Conservation (phyloP, 1,139 yeast species). For the Magnusiomyces suaveolens region DNA sequence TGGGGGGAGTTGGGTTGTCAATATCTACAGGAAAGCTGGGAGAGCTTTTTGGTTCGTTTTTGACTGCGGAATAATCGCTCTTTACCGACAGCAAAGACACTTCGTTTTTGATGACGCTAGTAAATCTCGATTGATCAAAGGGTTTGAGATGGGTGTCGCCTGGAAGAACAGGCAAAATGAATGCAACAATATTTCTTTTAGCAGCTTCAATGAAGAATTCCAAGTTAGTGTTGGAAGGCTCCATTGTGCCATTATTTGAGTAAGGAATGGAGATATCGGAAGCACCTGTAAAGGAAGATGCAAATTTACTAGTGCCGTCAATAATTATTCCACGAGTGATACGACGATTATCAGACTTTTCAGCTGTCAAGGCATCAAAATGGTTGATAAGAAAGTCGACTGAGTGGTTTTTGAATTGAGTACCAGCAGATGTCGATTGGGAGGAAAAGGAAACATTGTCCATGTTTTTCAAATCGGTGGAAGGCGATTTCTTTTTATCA, state of each 20-base stretch:
- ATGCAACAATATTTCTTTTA: conserved; percentile 2
- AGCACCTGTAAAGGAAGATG: not conserved
- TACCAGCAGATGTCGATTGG: not conserved
- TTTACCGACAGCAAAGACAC: too few species aligned
- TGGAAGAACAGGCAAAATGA: not conserved
- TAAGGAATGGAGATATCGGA: not conserved
- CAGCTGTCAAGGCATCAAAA: not conserved
- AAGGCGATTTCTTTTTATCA: not conserved
- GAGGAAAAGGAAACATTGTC: not conserved
- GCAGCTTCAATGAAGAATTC: conserved; percentile 4
- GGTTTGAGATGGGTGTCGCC: not conserved
- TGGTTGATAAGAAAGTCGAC: conserved; percentile 3
- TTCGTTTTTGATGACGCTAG: not conserved
- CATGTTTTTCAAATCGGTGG: not conserved
- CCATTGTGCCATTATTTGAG: not conserved
- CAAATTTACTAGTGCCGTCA: not conserved
- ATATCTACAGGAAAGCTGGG: too few species aligned
- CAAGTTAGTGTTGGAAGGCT: not conserved
- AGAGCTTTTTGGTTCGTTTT: too few species aligned
- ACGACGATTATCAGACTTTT: not conserved
- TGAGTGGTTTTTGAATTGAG: not conserved
- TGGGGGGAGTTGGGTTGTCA: too few species aligned
- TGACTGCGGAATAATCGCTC: too few species aligned
- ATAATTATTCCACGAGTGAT: conserved; percentile 1
- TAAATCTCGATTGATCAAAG: not conserved